phyloP scores from a whole-genome alignment of 345 rosid species.

The Ailanthus altissimus region DNA sequence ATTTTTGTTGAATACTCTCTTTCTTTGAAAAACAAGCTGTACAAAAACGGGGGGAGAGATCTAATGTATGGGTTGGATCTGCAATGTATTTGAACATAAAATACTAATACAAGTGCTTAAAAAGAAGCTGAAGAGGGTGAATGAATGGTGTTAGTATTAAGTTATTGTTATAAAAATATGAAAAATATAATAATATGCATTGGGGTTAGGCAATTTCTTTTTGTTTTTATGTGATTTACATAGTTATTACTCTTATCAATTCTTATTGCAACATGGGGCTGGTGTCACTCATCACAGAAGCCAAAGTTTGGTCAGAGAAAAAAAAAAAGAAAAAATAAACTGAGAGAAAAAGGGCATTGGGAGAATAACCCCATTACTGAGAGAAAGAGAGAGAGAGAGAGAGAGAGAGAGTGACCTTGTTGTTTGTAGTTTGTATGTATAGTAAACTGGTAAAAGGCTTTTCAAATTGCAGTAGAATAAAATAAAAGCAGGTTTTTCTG shows the following conservation, averaged over 20 bases:
- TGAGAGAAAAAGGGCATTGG: slow-evolving; percentile 41
- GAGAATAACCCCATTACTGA: slow-evolving; percentile 34
- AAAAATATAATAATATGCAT: slow-evolving; percentile 25
- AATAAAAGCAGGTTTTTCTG: slow-evolving; percentile 1
- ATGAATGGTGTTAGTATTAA: not conserved
- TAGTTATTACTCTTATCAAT: not conserved
- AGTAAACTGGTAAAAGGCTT: not conserved
- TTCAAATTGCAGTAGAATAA: slow-evolving; percentile 18
- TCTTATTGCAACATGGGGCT: slow-evolving; percentile 21
- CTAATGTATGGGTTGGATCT: slow-evolving; percentile 62
- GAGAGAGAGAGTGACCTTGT: slow-evolving; percentile 2
- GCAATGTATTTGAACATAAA: slow-evolving; percentile 38
- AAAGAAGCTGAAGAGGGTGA: slow-evolving; percentile 42
- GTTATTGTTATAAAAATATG: not conserved
- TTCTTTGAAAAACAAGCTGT: slow-evolving; percentile 45
- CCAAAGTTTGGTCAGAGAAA: slow-evolving; percentile 40
- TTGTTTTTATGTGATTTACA: slow-evolving; percentile 52
- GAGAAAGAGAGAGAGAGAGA: not conserved
- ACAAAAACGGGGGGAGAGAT: slow-evolving; percentile 50
- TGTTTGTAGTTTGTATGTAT: not conserved
- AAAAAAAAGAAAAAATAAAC: not conserved
- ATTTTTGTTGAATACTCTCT: too few relatives aligned
- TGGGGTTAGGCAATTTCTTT: slow-evolving; percentile 43
- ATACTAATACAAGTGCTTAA: slow-evolving; percentile 42
- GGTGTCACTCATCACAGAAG: slow-evolving; percentile 34